These are phyloP conservation scores for Fraxinus latifolia DNA, from an alignment of 305 asterid genomes.

Conservation along the genomic window DNA sequence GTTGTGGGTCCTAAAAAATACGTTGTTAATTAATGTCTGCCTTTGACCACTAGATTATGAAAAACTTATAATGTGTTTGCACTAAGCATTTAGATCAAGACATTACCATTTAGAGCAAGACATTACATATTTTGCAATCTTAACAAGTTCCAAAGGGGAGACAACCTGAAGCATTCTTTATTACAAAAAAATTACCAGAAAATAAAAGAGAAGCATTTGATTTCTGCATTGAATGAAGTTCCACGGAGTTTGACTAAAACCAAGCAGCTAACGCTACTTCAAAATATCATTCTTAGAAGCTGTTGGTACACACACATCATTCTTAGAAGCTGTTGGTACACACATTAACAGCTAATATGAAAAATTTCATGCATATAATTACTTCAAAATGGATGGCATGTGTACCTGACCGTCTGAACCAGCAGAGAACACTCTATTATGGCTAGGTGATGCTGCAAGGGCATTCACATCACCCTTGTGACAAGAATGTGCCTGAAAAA, in stretches of 20 bases:
- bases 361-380: background rate
- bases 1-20: background rate
- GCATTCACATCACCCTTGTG: constrained; percentile 96
- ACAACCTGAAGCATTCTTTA: background rate
- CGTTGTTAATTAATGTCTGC: background rate
- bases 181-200: background rate
- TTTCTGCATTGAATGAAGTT: background rate
- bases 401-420: constrained; percentile 99
- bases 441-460: constrained; percentile 80
- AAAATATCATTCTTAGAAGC: background rate
- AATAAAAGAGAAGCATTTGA: background rate
- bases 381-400: background rate
- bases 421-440: constrained; percentile 80
- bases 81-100: background rate
- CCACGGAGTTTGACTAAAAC: background rate
- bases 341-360: background rate
- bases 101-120: background rate
- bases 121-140: background rate
- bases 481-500: constrained; percentile 71
- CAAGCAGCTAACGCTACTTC: background rate
- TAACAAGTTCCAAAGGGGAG: background rate
- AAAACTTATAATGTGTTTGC: background rate
- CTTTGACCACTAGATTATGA: background rate
- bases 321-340: background rate
- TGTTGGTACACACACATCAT: background rate